Evolutionary conservation across 1,284 basidiomycete species (phyloP).

Genomic region (Limonomyces culmigenus): DNA sequence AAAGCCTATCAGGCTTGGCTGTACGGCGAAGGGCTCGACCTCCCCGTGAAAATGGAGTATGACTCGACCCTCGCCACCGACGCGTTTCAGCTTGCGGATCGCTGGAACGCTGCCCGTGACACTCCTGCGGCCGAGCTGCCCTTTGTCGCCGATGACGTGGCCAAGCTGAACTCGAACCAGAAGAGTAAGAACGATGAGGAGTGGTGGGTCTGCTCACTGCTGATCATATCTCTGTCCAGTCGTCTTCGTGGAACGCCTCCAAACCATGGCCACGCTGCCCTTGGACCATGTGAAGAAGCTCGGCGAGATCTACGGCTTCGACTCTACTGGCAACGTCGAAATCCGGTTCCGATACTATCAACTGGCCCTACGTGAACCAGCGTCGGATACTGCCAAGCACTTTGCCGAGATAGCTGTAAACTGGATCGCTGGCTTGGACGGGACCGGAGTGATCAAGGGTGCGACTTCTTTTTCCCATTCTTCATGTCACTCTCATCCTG

Average conservation of each 20-base stretch:
- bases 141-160: slow-evolving; percentile 39
- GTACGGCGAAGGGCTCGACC: slow-evolving; percentile 62
- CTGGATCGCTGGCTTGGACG: slow-evolving; percentile 20
- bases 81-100: slow-evolving; percentile 53
- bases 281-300: slow-evolving; percentile 35
- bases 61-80: slow-evolving; percentile 66
- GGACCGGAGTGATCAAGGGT: slow-evolving; percentile 38
- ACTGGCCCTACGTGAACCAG: slow-evolving; percentile 34
- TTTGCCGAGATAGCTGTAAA: background rate
- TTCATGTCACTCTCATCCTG: too few species aligned
- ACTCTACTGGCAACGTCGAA: slow-evolving; percentile 46
- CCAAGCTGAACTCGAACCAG: slow-evolving; percentile 49
- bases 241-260: slow-evolving; percentile 60
- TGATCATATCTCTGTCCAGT: slow-evolving; percentile 20
- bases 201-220: background rate
- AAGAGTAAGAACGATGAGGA: slow-evolving; percentile 26
- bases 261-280: slow-evolving; percentile 37
- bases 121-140: slow-evolving; percentile 25
- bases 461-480: too few species aligned
- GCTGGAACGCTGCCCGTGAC: slow-evolving; percentile 61
- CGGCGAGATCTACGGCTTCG: slow-evolving; percentile 34
- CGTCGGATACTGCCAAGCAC: slow-evolving; percentile 14
- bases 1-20: slow-evolving; percentile 53
- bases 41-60: slow-evolving; percentile 74
- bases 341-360: slow-evolving; percentile 59